These are phyloP conservation scores for Phytophthora foliorum DNA, from an alignment of 352 stramenopile genomes.

Conservation along the genomic window DNA sequence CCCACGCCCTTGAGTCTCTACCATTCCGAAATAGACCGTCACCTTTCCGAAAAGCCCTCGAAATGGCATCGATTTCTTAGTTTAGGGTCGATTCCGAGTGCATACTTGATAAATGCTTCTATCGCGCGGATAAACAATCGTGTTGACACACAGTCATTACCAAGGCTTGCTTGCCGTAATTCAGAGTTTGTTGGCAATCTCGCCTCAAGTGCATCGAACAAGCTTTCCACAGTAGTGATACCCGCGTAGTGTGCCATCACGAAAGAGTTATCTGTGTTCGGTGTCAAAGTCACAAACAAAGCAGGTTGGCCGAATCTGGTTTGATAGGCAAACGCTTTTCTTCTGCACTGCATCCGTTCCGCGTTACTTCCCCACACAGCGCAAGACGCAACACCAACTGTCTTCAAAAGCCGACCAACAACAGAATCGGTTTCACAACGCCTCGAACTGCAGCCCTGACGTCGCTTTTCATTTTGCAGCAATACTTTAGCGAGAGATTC, in stretches of 20 bases:
- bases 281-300: conserved; percentile 6
- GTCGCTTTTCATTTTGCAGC: conserved; percentile 1
- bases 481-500: background rate
- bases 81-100: conserved; percentile 7
- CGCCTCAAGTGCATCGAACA: background rate
- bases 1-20: conserved; percentile 8
- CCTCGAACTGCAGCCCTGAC: background rate
- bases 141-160: conserved; percentile 2
- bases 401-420: background rate
- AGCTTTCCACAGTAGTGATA: background rate
- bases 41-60: conserved; percentile 2
- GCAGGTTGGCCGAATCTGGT: background rate
- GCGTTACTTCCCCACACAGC: conserved; percentile 19
- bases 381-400: conserved; percentile 4
- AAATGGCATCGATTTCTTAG: conserved; percentile 3
- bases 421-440: background rate
- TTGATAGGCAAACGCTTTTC: conserved; percentile 9
- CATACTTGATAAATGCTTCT: conserved; percentile 10
- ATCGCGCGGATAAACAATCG: conserved; percentile 4
- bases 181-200: background rate
- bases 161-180: background rate
- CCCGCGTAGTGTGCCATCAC: conserved; percentile 12
- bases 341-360: conserved; percentile 10
- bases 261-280: conserved; percentile 2
- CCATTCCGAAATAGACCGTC: conserved; percentile 8